Percentiles rank a stretch among this genome's conserved stretches.
These are phyloP conservation scores for Pleurotus eryngii DNA, from an alignment of 768 basidiomycete species.

Conservation along the genomic window DNA sequence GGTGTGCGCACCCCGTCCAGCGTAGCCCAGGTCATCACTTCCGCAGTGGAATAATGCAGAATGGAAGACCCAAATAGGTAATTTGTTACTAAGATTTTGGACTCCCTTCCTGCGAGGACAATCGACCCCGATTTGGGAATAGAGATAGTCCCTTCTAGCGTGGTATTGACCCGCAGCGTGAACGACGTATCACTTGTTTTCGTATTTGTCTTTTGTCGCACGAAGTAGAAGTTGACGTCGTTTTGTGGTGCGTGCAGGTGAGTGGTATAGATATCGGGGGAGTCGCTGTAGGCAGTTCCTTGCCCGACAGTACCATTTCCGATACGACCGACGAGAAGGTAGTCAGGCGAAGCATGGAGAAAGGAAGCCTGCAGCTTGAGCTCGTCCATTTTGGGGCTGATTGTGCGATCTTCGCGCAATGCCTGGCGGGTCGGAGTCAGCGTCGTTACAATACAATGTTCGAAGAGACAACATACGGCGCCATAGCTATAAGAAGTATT, in stretches of 20 bases:
- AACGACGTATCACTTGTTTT: conserved; percentile 48
- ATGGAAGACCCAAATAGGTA: conserved; percentile 54
- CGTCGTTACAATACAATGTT: background rate
- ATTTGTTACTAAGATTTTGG: conserved; percentile 60
- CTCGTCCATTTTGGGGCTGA: conserved; percentile 57
- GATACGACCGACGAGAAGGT: conserved; percentile 60
- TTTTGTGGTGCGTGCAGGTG: conserved; percentile 53
- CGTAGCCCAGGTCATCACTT: conserved; percentile 45
- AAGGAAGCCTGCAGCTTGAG: conserved; percentile 65
- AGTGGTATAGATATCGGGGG: conserved; percentile 45
- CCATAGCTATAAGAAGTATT: conserved; percentile 18
- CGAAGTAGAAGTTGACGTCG: conserved; percentile 53
- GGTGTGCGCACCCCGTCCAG: conserved; percentile 23
- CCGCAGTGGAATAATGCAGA: conserved; percentile 61
- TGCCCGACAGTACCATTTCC: conserved; percentile 47
- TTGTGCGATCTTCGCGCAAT: conserved; percentile 53
- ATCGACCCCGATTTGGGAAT: conserved; percentile 38
- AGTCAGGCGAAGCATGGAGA: conserved; percentile 60
- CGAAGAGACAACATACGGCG: conserved; percentile 16
- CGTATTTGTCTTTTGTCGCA: conserved; percentile 43
- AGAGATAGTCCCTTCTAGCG: conserved; percentile 39
- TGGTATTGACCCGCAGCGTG: conserved; percentile 42
- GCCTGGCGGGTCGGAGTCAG: conserved; percentile 20
- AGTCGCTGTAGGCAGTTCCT: conserved; percentile 30
- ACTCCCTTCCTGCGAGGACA: conserved; percentile 60